Percentiles rank a stretch among this genome's conserved stretches.
Conservation (phyloP, 2,329 filamentous ascomycete genomes). For the Aspergillus neotritici region DNA sequence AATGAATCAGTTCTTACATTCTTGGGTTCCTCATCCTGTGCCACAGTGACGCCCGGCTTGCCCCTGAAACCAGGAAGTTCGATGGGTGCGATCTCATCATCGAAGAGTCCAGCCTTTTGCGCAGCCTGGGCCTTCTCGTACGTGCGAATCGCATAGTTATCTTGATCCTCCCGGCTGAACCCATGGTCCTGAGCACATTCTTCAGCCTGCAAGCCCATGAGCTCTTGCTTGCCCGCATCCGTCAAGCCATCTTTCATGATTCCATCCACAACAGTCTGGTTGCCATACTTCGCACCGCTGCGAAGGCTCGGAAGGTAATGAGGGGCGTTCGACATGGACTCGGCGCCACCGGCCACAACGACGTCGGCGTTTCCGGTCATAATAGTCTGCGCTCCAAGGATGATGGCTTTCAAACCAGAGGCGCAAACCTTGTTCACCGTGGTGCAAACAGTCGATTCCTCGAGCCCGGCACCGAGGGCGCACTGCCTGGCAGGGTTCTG, state of each 20-base stretch:
- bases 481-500: slow-evolving; percentile 96
- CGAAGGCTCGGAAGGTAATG: slow-evolving; percentile 90
- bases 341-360: slow-evolving; percentile 87
- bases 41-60: slow-evolving; percentile 75
- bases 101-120: slow-evolving; percentile 73
- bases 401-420: slow-evolving; percentile 87
- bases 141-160: slow-evolving; percentile 89
- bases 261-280: slow-evolving; percentile 82
- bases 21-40: slow-evolving; percentile 91
- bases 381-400: slow-evolving; percentile 93
- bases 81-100: slow-evolving; percentile 79
- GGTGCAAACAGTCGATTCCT: slow-evolving; percentile 73
- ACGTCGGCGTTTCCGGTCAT: slow-evolving; percentile 91
- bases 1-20: slow-evolving; percentile 52
- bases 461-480: slow-evolving; percentile 80
- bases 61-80: slow-evolving; percentile 82
- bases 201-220: slow-evolving; percentile 92
- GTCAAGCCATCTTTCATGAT: slow-evolving; percentile 91
- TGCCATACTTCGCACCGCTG: slow-evolving; percentile 86
- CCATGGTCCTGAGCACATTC: slow-evolving; percentile 81
- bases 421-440: slow-evolving; percentile 99
- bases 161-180: slow-evolving; percentile 78
- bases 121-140: slow-evolving; percentile 92
- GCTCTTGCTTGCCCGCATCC: slow-evolving; percentile 84
- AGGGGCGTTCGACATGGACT: slow-evolving; percentile 97